A percentile compares a stretch with the other conserved stretches of the same genome.
These are phyloP conservation scores for Suhomyces xylopsoci DNA, from an alignment of 805 yeast species.

Conservation along the genomic window DNA sequence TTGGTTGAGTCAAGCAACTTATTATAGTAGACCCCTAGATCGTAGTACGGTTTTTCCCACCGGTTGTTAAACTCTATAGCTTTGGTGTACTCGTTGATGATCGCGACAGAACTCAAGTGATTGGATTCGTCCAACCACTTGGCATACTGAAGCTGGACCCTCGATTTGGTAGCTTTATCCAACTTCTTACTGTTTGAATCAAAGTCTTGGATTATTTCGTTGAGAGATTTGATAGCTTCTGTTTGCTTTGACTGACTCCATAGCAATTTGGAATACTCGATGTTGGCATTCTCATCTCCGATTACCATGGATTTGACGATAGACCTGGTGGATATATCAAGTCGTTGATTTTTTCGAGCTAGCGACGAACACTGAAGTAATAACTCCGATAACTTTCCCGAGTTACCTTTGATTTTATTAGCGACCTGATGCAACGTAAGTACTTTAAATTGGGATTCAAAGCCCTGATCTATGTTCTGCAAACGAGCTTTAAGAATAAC, in stretches of 20 bases:
- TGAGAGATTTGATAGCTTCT: slow-evolving; percentile 70
- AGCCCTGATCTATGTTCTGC: slow-evolving; percentile 40
- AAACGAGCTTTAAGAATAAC: slow-evolving; percentile 26
- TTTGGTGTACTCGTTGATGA: slow-evolving; percentile 63
- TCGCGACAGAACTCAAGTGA: slow-evolving; percentile 71
- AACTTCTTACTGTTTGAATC: slow-evolving; percentile 11
- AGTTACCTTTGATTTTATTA: slow-evolving; percentile 20
- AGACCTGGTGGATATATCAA: slow-evolving; percentile 69
- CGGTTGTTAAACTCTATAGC: slow-evolving; percentile 52
- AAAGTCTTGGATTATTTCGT: slow-evolving; percentile 32
- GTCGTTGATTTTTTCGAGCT: slow-evolving; percentile 63
- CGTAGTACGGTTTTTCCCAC: slow-evolving; percentile 81
- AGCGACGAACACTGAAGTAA: slow-evolving; percentile 60
- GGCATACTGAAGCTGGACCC: slow-evolving; percentile 72
- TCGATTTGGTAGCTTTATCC: slow-evolving; percentile 22
- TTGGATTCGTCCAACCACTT: slow-evolving; percentile 87
- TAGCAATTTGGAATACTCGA: slow-evolving; percentile 75
- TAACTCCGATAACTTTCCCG: slow-evolving; percentile 43
- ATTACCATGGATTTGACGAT: slow-evolving; percentile 57
- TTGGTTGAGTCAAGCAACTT: slow-evolving; percentile 69
- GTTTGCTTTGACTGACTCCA: slow-evolving; percentile 91
- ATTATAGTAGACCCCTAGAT: slow-evolving; percentile 74
- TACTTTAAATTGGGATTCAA: slow-evolving; percentile 57
- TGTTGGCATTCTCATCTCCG: slow-evolving; percentile 47
- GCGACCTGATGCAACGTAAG: slow-evolving; percentile 58